Conservation (phyloP, 2,329 filamentous ascomycete genomes). For the Epichloe hybrida region DNA sequence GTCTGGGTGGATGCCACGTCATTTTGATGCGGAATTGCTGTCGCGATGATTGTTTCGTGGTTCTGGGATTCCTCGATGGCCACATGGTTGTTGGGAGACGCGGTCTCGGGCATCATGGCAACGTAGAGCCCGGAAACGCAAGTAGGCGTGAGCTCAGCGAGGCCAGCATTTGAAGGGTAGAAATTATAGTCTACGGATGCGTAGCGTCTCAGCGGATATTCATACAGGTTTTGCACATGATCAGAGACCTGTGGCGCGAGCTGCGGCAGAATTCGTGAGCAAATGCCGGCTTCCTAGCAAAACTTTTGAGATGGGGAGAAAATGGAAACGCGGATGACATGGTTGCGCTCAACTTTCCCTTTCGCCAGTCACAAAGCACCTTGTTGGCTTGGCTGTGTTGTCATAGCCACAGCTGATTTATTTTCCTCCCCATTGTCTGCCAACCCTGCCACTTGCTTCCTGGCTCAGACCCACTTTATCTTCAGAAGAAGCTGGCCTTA, state of each 20-base stretch:
- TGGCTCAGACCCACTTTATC: background rate
- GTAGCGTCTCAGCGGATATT: slow-evolving; percentile 30
- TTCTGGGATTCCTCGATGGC: slow-evolving; percentile 17
- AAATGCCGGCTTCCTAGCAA: slow-evolving; percentile 35
- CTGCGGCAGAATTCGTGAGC: slow-evolving; percentile 29
- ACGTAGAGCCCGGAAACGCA: slow-evolving; percentile 27
- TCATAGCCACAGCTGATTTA: background rate
- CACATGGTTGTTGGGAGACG: slow-evolving; percentile 35
- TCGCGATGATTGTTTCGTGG: slow-evolving; percentile 13
- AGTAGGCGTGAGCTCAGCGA: slow-evolving; percentile 39
- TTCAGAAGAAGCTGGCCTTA: background rate
- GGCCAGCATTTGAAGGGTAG: slow-evolving; percentile 42
- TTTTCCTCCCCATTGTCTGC: background rate
- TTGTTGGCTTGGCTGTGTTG: background rate
- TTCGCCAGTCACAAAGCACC: background rate
- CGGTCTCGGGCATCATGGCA: slow-evolving; percentile 46
- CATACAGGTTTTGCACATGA: slow-evolving; percentile 40
- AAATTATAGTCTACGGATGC: slow-evolving; percentile 43
- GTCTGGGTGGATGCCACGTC: slow-evolving; percentile 10
- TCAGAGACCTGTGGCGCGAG: slow-evolving; percentile 34
- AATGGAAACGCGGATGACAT: slow-evolving; percentile 11
- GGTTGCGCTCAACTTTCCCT: background rate
- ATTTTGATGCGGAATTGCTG: slow-evolving; percentile 8
- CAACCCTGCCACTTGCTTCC: background rate
- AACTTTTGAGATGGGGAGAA: slow-evolving; percentile 30